Base-by-base conservation (phyloP, 225 moss, liverwort and hornwort species). In the Pseudoscleropodium purum region DNA sequence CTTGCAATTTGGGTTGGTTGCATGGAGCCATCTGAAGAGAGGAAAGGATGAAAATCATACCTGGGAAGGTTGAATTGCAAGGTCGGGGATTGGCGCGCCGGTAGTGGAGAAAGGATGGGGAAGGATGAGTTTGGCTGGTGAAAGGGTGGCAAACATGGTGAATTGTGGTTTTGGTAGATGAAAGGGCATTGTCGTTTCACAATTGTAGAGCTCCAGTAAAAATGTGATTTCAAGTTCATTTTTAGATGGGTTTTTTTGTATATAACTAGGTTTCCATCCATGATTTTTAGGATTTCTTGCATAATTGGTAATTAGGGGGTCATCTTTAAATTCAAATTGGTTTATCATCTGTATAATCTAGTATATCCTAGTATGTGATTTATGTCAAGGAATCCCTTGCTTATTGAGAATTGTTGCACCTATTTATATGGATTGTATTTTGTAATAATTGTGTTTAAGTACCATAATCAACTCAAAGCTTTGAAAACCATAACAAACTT, bases 321-420 rank as follows among this genome's bases (percentile, higher is more conserved):
- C 13, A 16, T 18, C 1, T 59, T 5, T 18, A 57, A n/a, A 60
- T 81, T 60, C 41, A 60, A 41, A 60, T 60, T 60, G 30, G 41
- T 57, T 62, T 31, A 81, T 43, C 30, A 62, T 41, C 0, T 0
- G 0, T 29, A 5, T 3, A 18, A 11, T 15, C 3, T 7, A 21
- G 21, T 12, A 23, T 18, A 19, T 57, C 36, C 6, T 37, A 57
- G 7, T 11, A 26, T 18, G 7, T 39, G 13, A 20, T 81, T 41
- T 60, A 43, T 9, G 0, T 43, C 2, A 10, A 81, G 13, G 30
- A 81, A 30, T 41, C 4, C 3, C 0, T 26, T 15, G 10, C 15
- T 18, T 59, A 1, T 79, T 39, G 27, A 57, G 0, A 27, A 57
- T 37, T 75, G 56, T 36, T 0, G 3, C 10, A 9, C 0, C 8